These are phyloP conservation scores for Cardamine occulta DNA, from an alignment of 345 rosid species.

Conservation along the genomic window DNA sequence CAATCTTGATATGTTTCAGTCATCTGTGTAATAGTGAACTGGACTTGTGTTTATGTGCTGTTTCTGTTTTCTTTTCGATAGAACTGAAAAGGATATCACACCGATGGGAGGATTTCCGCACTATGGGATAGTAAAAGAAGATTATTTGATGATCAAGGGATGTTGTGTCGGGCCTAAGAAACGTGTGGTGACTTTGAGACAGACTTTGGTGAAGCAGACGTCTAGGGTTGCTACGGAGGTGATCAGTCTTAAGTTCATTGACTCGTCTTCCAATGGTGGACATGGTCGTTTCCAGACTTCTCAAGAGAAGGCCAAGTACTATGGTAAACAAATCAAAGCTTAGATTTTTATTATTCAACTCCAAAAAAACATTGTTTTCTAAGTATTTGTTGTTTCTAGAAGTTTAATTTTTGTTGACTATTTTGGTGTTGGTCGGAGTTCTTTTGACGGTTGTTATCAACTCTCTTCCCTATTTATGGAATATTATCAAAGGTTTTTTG, in stretches of 20 bases:
- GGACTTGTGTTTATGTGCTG: not conserved
- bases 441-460: not conserved
- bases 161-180: constrained; percentile 89
- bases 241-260: constrained; percentile 78
- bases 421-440: not conserved
- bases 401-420: not conserved
- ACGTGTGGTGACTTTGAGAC: constrained; percentile 88
- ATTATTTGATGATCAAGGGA: constrained; percentile 86
- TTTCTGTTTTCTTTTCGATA: not conserved
- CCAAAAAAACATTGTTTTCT: not conserved
- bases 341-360: constrained; percentile 12
- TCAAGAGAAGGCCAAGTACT: constrained; percentile 75
- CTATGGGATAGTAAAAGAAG: constrained; percentile 82
- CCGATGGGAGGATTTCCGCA: constrained; percentile 96
- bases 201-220: constrained; percentile 70
- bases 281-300: constrained; percentile 86
- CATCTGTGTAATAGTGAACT: constrained; percentile 31
- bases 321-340: constrained; percentile 61
- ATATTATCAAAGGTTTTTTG: not conserved
- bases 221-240: constrained; percentile 76
- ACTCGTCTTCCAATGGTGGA: constrained; percentile 65
- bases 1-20: not conserved
- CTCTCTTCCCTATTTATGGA: not conserved
- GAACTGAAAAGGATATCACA: constrained; percentile 86
- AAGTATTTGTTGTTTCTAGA: not conserved